Evolutionary conservation across 2,329 filamentous ascomycete genomes (phyloP), one percentile per base, ranked within the genome.

Genomic region (Verticillium zaregamsianum): DNA sequence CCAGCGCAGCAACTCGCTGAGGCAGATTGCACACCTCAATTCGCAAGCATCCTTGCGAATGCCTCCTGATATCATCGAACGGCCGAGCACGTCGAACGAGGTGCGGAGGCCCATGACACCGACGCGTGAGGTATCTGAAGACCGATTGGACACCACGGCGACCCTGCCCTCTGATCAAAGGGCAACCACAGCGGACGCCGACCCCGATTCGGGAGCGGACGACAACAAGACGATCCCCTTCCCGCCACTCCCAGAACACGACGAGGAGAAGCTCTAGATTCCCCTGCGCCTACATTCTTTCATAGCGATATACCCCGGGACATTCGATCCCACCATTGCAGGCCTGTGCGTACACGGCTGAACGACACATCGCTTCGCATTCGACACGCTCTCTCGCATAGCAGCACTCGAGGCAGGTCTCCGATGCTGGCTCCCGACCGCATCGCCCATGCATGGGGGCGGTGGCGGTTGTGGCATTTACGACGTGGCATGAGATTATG

Each of bases 1-100:
- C 33, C 69, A 74, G 23, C 68, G 74, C 14, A 75, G 66, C 54
- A 70, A 68, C 57, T 76, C 74, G 1, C 66, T 75, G 17, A 67
- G 74, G 5, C 63, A 62, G 31, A 28, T 62, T 15, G 60, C 63
- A 8, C 52, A 63, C 11, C 59, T 64, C 3, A 60, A 59, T 23
- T 66, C 64, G 3, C 61, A 58, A 20, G 58, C 63, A n/a, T 59
- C 58, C 4, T 35, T 59, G 45, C n/a, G 40, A 2, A 59, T 59
- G 39, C 40, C 49, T 7, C 32, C 40, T 2, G 58, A 59, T 3
- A 31, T 59, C 3, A 25, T 28, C 12, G 58, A 59, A n/a, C 37
- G 35, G 33, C 33, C 56, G 15, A 37, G 35, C 12, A 59, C 72
- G 56, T 68, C 63, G 33, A 49, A 60, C 25, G 64, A 64, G 14